Evolutionary conservation across 257 asterid species (phyloP).

Genomic region (Gardenia jasminoides): DNA sequence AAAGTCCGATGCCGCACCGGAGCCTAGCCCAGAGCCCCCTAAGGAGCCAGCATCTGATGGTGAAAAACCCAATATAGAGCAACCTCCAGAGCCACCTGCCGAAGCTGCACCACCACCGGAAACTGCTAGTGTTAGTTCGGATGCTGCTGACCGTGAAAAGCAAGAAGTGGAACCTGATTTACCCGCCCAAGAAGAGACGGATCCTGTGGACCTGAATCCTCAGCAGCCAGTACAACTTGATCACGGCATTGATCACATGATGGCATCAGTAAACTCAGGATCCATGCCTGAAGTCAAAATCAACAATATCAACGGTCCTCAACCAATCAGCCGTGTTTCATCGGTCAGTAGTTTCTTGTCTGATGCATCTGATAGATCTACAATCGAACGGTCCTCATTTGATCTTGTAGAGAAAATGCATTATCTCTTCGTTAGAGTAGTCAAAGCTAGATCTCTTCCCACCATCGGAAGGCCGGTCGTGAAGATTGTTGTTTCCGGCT

Average conservation of each 20-base stretch:
- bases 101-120: constrained; percentile 31
- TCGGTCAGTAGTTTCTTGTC: constrained; percentile 74
- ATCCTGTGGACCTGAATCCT: constrained; percentile 27
- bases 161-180: constrained; percentile 9
- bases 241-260: constrained; percentile 26
- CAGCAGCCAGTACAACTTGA: constrained; percentile 22
- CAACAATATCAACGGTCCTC: constrained; percentile 45
- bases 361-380: constrained; percentile 53
- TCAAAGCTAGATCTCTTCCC: constrained; percentile 74
- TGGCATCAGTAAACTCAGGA: constrained; percentile 50
- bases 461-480: constrained; percentile 69
- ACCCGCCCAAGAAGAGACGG: constrained; percentile 2
- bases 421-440: constrained; percentile 72
- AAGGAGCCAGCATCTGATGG: constrained; percentile 23
- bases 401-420: constrained; percentile 91
- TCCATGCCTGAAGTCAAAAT: constrained; percentile 41
- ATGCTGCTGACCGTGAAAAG: constrained; percentile 7
- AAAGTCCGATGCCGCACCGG: constrained; percentile 23
- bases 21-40: constrained; percentile 16
- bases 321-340: constrained; percentile 66
- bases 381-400: constrained; percentile 67
- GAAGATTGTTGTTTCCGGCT: constrained; percentile 61
- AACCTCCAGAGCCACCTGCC: constrained; percentile 26
- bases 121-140: constrained; percentile 16
- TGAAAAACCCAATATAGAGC: constrained; percentile 26